These are phyloP conservation scores for Claviceps sp. DNA, from an alignment of 2,329 filamentous ascomycete genomes.

Conservation along the genomic window DNA sequence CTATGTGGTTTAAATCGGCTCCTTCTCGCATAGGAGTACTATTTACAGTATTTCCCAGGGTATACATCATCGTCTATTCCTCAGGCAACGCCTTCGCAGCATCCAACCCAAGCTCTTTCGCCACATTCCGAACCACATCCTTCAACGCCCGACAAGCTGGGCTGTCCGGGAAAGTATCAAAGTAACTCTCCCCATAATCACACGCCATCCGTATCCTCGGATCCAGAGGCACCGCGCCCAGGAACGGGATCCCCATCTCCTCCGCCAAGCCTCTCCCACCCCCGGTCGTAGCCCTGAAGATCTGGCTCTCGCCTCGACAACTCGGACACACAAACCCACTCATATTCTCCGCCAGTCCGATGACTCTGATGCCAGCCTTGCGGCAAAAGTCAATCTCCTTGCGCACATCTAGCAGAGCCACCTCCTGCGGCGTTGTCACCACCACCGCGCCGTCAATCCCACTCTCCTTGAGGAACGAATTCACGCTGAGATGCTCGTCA, in stretches of 20 bases:
- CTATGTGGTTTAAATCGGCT: not conserved
- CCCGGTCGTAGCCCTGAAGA: slow-evolving; percentile 84
- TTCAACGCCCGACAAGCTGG: slow-evolving; percentile 76
- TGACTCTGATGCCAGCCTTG: slow-evolving; percentile 78
- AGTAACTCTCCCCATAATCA: slow-evolving; percentile 94
- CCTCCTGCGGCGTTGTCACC: slow-evolving; percentile 91
- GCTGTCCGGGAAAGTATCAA: slow-evolving; percentile 86
- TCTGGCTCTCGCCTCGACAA: slow-evolving; percentile 69
- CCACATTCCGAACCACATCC: slow-evolving; percentile 63
- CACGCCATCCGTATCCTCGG: slow-evolving; percentile 92
- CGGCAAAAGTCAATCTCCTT: slow-evolving; percentile 97
- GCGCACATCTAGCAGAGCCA: slow-evolving; percentile 78
- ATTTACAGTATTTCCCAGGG: not conserved
- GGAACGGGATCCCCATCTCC: slow-evolving; percentile 77
- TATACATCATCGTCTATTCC: slow-evolving; percentile 13
- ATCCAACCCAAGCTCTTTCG: slow-evolving; percentile 49
- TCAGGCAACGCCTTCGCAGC: slow-evolving; percentile 38
- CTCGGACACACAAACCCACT: slow-evolving; percentile 91
- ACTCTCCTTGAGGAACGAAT: slow-evolving; percentile 77
- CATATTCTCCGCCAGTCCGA: slow-evolving; percentile 97
- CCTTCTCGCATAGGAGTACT: not conserved
- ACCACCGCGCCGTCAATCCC: slow-evolving; percentile 89
- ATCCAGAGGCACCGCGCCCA: slow-evolving; percentile 83
- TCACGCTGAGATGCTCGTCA: slow-evolving; percentile 91
- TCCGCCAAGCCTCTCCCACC: slow-evolving; percentile 68